Conservation (phyloP, 768 basidiomycete genomes). For the Lyophyllum decastes region DNA sequence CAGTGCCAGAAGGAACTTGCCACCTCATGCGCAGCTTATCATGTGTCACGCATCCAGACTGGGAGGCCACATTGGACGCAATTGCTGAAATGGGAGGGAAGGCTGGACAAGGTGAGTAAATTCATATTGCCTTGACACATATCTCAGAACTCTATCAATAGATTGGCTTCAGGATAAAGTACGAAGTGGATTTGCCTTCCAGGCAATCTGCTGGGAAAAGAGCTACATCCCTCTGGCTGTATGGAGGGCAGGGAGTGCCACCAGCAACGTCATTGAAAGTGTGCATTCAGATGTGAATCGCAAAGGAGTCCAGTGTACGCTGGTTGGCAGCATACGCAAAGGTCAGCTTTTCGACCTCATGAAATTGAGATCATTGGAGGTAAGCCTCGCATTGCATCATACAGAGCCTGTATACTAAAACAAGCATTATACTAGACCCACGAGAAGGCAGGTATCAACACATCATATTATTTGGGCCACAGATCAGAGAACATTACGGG, state of each 20-base stretch:
- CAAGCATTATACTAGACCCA: too few relatives aligned
- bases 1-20: not conserved
- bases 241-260: conserved; percentile 16
- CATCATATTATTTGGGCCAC: not conserved
- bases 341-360: conserved; percentile 1
- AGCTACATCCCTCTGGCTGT: conserved; percentile 20
- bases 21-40: not conserved
- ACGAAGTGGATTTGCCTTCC: conserved; percentile 9
- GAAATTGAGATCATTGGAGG: too few relatives aligned
- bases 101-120: conserved; percentile 11
- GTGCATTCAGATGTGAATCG: conserved; percentile 19
- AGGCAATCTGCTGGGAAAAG: conserved; percentile 18
- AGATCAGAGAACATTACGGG: not conserved
- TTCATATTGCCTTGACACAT: not conserved
- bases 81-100: not conserved
- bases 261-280: conserved; percentile 14
- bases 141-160: not conserved
- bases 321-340: conserved; percentile 13
- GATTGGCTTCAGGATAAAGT: conserved; percentile 21
- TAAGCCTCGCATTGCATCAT: not conserved
- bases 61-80: not conserved
- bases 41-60: not conserved
- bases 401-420: not conserved
- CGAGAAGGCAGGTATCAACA: not conserved
- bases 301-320: conserved; percentile 17